Evolutionary conservation across 1,284 basidiomycete genomes (phyloP), one percentile per base, ranked within the genome.

Genomic region (Papiliotrema laurentii): DNA sequence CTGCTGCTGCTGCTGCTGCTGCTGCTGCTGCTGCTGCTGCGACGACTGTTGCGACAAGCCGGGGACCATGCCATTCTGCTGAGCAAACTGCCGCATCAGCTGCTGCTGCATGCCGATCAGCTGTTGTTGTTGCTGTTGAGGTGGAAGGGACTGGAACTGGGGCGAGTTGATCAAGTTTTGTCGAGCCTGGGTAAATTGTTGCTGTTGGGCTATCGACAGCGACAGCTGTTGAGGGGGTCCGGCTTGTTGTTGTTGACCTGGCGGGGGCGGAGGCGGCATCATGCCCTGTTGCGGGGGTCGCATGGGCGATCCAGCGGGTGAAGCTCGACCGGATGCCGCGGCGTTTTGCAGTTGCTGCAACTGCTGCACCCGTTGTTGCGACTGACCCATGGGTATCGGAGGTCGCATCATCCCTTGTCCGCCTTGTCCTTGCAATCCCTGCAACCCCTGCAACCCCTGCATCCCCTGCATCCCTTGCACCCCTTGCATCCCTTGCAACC

Each of bases 401-500:
- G 55, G 50, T 30, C 47, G 37, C 24, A 49, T 49, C 45, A 58
- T 58, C 30, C 47, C 65, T 47, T 61, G 55, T 40, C 43, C 49
- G 28, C 54, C 53, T 37, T 59, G 55, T 39, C 70, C 62, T 53
- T 69, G 58, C 44, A 50, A 45, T 34, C 43, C 54, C 52, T 69
- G 49, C 42, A 63, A 59, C 28, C 56, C 54, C 44, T 64, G 64
- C 50, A 69, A 30, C 40, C 18, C 43, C 45, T 38, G 36, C 14
- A 38, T 22, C 36, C 36, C 14, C 39, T 44, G 27, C 46, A 14
- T 34, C 50, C 38, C 21, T 38, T 38, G 36, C 10, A 10, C 21
- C 19, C 19, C 10, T 11, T 19, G 10, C 44, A 33, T 30, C 34
- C 49, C 46, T 34, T 50, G 41, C 31, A 43, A 36, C 26, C 44